Evolutionary conservation across 345 rosid species (phyloP).

Genomic region (Geranium rotundifolium): DNA sequence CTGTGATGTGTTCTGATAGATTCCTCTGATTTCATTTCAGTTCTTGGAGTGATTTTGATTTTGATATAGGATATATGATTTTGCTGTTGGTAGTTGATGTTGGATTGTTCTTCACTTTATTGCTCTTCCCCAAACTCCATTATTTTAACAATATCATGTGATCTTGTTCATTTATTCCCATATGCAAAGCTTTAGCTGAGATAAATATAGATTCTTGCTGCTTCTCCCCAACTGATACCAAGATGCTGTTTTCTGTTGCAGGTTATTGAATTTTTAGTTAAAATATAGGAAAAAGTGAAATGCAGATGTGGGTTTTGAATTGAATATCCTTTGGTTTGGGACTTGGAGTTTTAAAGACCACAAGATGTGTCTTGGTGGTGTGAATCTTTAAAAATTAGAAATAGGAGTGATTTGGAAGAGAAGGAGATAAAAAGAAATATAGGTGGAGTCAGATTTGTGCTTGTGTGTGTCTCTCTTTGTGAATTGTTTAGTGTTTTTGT

Average conservation of each 20-base stretch:
- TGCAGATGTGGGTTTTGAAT: no score
- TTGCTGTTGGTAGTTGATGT: no score
- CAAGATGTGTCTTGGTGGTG: no score
- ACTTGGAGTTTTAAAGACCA: conserved; percentile 4
- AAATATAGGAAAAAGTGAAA: conserved; percentile 10
- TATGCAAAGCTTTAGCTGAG: conserved; percentile 3
- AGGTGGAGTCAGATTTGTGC: conserved; percentile 42
- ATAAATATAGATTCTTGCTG: conserved; percentile 57
- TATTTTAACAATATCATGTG: background rate
- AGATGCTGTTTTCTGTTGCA: conserved; percentile 83
- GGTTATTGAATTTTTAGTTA: conserved; percentile 50
- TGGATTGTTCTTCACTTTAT: no score
- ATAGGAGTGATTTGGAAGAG: conserved; percentile 20
- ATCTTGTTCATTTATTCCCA: conserved; percentile 34
- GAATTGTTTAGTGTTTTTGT: conserved; percentile 31
- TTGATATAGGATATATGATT: no score
- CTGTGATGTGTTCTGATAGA: no score
- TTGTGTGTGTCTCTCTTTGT: conserved; percentile 30
- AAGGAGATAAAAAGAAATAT: background rate
- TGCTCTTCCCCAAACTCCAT: no score
- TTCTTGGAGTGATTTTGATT: no score
- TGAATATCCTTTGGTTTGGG: background rate
- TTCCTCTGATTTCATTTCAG: no score
- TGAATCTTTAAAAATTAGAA: no score
- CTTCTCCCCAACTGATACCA: conserved; percentile 54